phyloP scores from a whole-genome alignment of 2,329 filamentous ascomycete species.

The Dactylellina parvicollis region DNA sequence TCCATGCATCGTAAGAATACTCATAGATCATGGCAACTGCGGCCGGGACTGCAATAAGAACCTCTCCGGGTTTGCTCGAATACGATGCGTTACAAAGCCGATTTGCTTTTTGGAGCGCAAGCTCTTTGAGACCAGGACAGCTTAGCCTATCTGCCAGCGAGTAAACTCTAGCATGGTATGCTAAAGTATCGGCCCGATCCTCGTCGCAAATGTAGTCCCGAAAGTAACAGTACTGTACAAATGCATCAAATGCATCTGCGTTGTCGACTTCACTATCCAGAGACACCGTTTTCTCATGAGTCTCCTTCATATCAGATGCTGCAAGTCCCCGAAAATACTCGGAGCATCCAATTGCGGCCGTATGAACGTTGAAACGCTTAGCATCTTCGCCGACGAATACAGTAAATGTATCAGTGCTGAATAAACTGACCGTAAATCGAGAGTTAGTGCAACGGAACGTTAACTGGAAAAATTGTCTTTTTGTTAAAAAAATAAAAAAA shows the following conservation, averaged over 20 bases:
- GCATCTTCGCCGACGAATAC: slow-evolving; percentile 19
- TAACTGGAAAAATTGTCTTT: not conserved
- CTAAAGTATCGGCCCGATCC: not conserved
- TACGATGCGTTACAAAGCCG: not conserved
- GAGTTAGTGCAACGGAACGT: slow-evolving; percentile 13
- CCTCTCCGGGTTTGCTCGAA: not conserved
- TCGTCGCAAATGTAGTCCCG: slow-evolving; percentile 10
- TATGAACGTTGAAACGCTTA: slow-evolving; percentile 25
- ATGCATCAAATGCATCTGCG: slow-evolving; percentile 16
- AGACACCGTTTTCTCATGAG: slow-evolving; percentile 10
- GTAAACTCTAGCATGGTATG: slow-evolving; percentile 26
- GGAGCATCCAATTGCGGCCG: slow-evolving; percentile 16
- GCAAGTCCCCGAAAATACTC: slow-evolving; percentile 24
- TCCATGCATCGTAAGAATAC: slow-evolving; percentile 23
- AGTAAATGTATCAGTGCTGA: not conserved
- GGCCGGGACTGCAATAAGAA: slow-evolving; percentile 12
- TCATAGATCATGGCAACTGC: slow-evolving; percentile 23
- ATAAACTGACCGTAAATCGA: not conserved
- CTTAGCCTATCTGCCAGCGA: slow-evolving; percentile 18
- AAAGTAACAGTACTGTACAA: slow-evolving; percentile 45
- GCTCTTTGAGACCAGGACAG: slow-evolving; percentile 15
- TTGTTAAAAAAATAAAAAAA: too few species aligned
- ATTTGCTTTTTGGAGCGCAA: slow-evolving; percentile 22
- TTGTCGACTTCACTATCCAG: slow-evolving; percentile 25
- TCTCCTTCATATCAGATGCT: slow-evolving; percentile 24